A percentile compares a stretch with the other conserved stretches of the same genome.
These are phyloP conservation scores for Curvularia eragrostidis DNA, from an alignment of 2,329 filamentous ascomycete species.

Conservation along the genomic window DNA sequence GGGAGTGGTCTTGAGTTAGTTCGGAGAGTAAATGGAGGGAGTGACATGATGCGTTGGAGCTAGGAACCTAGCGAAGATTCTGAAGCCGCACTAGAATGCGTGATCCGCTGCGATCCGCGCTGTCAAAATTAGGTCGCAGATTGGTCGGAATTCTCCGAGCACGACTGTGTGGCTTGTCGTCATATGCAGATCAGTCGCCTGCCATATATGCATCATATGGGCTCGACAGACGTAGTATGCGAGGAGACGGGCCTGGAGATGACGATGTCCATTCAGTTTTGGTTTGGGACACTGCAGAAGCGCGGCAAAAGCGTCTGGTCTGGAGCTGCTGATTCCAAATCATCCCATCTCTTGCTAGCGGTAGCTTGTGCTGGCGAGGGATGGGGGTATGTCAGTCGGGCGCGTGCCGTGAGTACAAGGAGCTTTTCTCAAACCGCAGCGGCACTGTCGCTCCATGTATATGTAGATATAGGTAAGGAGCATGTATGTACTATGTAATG, in stretches of 20 bases:
- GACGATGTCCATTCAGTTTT: not conserved
- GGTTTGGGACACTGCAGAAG: not conserved
- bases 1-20: not conserved
- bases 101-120: not conserved
- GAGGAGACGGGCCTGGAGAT: not conserved
- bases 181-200: not conserved
- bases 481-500: not conserved
- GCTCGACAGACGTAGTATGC: not conserved
- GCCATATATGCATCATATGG: not conserved
- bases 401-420: not conserved
- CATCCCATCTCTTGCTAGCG: not conserved
- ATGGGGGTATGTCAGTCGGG: not conserved
- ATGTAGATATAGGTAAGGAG: not conserved
- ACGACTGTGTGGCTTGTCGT: not conserved
- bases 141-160: not conserved
- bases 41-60: not conserved
- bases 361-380: not conserved
- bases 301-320: not conserved
- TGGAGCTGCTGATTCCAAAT: not conserved
- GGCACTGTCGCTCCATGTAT: no score
- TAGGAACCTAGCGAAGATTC: not conserved
- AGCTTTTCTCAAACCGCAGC: conserved; percentile 1
- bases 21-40: not conserved
- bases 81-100: not conserved
- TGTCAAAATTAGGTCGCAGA: not conserved